Base-by-base conservation (phyloP, 441 rosid genomes). In the Biscutella laevigata region DNA sequence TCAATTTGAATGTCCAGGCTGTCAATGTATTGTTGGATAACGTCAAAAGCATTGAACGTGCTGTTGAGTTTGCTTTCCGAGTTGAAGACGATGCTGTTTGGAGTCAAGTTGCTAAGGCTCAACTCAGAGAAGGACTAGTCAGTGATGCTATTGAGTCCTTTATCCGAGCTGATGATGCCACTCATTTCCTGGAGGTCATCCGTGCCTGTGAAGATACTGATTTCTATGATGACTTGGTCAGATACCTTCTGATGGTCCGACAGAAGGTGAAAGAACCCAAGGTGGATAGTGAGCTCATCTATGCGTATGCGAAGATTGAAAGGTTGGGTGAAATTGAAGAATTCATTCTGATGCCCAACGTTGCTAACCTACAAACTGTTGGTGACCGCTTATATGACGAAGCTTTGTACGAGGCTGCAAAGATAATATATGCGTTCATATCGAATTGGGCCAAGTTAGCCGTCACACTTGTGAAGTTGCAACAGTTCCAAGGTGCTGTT, bases 391-490 rank as follows among this genome's bases (percentile, higher is more conserved):
- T 94, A 70, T 94, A 73, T 71, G 96, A 86, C 24, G 96, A 86
- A 68, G 76, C 77, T 32, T 71, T 94, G 7, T 94, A 86, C 5
- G 99, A 94, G 75, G 96, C 99, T 59, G 99, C 99, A 33, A 94
- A 89, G 61, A 94, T 89, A 53, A 86, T 94, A 21, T 94, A 77
- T 71, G 84, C 96, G 14, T 94, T 94, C 72, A 84, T 83, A 68
- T 89, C 99, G 10, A 94, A 94, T 76, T 94, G 99, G 99, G 97
- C 91, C 68, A 94, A 94, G 78, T 69, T 94, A 79, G 97, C 99
- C 15, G 71, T 78, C 63, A 89, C 99, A 3, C 89, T 94, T 54
- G 97, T 94, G 62, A 86, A 80, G 80, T 80, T 94, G 56, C 72
- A 80, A 46, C 99, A 94, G 67, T 94, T 84, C 76, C 99, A 94